phyloP scores from a whole-genome alignment of 2,329 filamentous ascomycete genomes.

The Cercospora sp. region DNA sequence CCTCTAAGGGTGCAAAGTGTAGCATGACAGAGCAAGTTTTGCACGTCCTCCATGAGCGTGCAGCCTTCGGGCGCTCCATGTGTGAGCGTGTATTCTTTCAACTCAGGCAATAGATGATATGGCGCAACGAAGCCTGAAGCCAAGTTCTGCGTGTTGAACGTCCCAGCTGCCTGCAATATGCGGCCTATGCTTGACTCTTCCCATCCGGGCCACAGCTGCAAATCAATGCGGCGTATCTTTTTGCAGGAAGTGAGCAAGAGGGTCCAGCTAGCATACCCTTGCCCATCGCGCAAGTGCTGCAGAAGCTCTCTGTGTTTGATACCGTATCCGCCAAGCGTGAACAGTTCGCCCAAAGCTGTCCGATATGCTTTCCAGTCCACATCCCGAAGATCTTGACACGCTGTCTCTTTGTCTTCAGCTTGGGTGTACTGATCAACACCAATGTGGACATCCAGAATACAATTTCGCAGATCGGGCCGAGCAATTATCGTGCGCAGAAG shows the following conservation, averaged over 20 bases:
- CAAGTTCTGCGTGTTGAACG: not conserved
- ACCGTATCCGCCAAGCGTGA: not conserved
- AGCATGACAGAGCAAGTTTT: constrained; percentile 1
- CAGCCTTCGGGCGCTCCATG: not conserved
- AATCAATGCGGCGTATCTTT: not conserved
- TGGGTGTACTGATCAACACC: not conserved
- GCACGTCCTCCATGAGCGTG: not conserved
- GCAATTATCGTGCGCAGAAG: constrained; percentile 8
- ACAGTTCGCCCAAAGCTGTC: not conserved
- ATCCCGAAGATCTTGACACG: not conserved
- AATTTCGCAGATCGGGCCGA: not conserved
- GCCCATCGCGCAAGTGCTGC: not conserved
- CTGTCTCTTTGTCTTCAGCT: not conserved
- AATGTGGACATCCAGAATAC: constrained; percentile 2
- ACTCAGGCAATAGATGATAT: not conserved
- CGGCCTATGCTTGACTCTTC: not conserved
- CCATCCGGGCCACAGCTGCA: not conserved
- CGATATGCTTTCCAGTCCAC: constrained; percentile 3
- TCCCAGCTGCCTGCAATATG: not conserved
- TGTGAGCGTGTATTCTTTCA: not conserved
- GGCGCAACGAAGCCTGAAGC: not conserved
- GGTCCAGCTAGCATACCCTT: constrained; percentile 3
- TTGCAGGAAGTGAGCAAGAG: constrained; percentile 1
- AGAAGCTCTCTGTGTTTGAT: not conserved
- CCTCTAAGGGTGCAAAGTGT: not conserved